phyloP scores from a whole-genome alignment of 83 land plant species.

The Diphasiastrum complanatum region DNA sequence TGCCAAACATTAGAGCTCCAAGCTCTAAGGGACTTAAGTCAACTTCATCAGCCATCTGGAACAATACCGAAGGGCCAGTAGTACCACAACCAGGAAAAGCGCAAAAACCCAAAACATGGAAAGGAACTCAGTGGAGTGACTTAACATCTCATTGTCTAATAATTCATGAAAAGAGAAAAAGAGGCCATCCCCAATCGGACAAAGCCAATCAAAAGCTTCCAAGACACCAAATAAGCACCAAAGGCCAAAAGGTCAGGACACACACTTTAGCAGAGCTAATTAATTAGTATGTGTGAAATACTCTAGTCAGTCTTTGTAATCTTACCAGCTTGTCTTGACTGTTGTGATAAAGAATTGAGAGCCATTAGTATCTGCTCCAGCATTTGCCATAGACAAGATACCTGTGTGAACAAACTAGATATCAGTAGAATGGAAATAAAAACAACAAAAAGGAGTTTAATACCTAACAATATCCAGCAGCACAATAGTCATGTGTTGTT shows the following conservation, averaged over 20 bases:
- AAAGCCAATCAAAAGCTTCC: no score
- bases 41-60: no score
- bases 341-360: constrained; percentile 90
- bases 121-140: no score
- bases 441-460: no score
- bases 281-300: not conserved
- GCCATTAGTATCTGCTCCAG: constrained; percentile 77
- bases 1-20: no score
- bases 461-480: not conserved
- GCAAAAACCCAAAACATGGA: no score
- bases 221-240: not conserved
- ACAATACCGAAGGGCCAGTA: no score
- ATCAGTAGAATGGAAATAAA: not conserved
- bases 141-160: no score
- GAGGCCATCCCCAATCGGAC: not conserved
- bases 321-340: constrained; percentile 73
- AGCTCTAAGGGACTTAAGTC: no score
- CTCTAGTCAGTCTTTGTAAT: not conserved
- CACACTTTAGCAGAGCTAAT: not conserved
- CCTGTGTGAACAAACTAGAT: constrained; percentile 29
- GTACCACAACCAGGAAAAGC: no score
- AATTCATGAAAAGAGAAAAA: not conserved
- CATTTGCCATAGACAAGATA: constrained; percentile 84
- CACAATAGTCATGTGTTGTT: not conserved
- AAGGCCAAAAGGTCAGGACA: not conserved